These are phyloP conservation scores for Jacaranda copaia DNA, from an alignment of 257 asterid genomes.

Conservation along the genomic window DNA sequence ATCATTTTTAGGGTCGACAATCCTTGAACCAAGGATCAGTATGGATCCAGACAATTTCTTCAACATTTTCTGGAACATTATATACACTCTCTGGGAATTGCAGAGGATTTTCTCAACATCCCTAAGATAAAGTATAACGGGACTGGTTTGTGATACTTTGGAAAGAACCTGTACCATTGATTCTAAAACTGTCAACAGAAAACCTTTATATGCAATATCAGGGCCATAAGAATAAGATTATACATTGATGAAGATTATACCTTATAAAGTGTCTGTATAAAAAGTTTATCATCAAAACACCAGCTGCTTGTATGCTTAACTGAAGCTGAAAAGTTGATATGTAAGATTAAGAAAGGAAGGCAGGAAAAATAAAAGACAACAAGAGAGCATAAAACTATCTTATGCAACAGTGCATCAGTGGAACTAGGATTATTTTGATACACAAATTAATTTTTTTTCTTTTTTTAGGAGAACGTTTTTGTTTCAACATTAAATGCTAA, in stretches of 20 bases:
- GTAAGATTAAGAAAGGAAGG: constrained; percentile 20
- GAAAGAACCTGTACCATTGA: constrained; percentile 58
- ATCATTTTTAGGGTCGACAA: constrained; percentile 52
- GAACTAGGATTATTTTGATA: background rate
- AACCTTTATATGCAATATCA: background rate
- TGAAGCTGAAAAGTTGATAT: constrained; percentile 51
- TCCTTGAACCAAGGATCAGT: constrained; percentile 76
- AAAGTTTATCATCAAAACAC: constrained; percentile 75
- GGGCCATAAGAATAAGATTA: background rate
- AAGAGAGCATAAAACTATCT: constrained; percentile 15
- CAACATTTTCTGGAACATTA: constrained; percentile 76
- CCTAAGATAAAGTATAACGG: constrained; percentile 73
- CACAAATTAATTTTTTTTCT: background rate
- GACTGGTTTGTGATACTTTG: constrained; percentile 58
- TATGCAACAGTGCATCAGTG: background rate
- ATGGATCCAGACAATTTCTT: constrained; percentile 67
- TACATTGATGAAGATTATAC: constrained; percentile 40
- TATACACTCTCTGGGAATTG: constrained; percentile 56
- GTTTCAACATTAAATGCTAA: no score
- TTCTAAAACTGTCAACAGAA: constrained; percentile 21
- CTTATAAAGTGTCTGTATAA: constrained; percentile 76
- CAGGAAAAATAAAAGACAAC: background rate
- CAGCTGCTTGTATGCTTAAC: constrained; percentile 60
- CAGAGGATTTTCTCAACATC: constrained; percentile 63
- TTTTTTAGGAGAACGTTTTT: background rate